Evolutionary conservation across 129 eudicot species (phyloP).

Genomic region (Cynara cardunculus): DNA sequence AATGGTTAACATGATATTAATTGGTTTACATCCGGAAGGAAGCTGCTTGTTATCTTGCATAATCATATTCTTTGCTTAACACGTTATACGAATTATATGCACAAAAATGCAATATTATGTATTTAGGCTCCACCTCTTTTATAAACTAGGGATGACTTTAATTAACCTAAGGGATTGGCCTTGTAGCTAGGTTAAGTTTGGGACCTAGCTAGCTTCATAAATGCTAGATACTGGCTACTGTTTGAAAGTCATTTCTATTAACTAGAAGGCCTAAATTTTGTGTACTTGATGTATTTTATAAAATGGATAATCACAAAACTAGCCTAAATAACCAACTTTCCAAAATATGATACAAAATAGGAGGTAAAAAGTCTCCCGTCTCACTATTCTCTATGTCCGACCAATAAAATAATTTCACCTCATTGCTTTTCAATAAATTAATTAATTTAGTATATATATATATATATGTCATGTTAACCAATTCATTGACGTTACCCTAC

Average conservation of each 20-base stretch:
- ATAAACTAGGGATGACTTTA: no score
- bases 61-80: background rate
- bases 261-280: background rate
- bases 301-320: background rate
- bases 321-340: background rate
- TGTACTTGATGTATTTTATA: no score
- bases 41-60: background rate
- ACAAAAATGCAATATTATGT: no score
- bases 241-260: no score
- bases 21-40: background rate
- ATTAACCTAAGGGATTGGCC: background rate
- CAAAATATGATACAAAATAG: background rate
- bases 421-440: no score
- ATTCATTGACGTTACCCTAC: background rate
- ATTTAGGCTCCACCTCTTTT: background rate
- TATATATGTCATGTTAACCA: background rate
- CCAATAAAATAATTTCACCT: no score
- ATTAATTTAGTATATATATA: no score
- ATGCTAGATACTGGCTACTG: background rate
- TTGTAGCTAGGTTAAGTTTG: background rate
- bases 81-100: no score
- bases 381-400: no score
- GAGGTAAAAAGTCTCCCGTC: no score
- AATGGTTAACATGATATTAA: background rate
- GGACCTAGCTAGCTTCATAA: background rate